phyloP scores from a whole-genome alignment of 2,329 filamentous ascomycete species.

The Aspergillus uvarum region DNA sequence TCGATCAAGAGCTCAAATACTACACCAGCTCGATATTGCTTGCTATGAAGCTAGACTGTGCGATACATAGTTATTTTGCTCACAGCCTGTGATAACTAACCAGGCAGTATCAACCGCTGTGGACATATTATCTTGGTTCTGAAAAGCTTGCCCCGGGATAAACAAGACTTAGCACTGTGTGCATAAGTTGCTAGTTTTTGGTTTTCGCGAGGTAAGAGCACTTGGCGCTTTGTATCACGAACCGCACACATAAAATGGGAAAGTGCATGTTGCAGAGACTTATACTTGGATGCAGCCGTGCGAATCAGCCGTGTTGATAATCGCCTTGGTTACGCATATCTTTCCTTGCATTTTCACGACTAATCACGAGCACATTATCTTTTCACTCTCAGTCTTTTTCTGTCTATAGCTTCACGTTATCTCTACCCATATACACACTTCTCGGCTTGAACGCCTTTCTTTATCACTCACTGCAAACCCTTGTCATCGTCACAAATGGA shows the following conservation, averaged over 20 bases:
- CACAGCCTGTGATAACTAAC: neutral
- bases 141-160: neutral
- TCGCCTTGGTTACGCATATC: slow-evolving; percentile 27
- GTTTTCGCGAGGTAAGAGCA: slow-evolving; percentile 13
- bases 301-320: slow-evolving; percentile 26
- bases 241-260: neutral
- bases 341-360: slow-evolving; percentile 9
- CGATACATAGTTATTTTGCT: neutral
- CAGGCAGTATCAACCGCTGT: neutral
- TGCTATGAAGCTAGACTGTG: neutral
- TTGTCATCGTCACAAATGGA: slow-evolving; percentile 34
- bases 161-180: neutral
- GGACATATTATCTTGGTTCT: neutral
- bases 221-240: neutral
- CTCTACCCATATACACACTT: neutral
- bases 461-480: neutral
- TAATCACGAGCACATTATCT: slow-evolving; percentile 25
- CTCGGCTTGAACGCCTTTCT: neutral
- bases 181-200: neutral
- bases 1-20: neutral
- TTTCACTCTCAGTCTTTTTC: slow-evolving; percentile 14
- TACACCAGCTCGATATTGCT: neutral
- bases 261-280: slow-evolving; percentile 7
- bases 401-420: neutral
- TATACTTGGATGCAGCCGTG: slow-evolving; percentile 16